phyloP scores from a whole-genome alignment of 2,329 filamentous ascomycete genomes.

The Shiraia sp. region DNA sequence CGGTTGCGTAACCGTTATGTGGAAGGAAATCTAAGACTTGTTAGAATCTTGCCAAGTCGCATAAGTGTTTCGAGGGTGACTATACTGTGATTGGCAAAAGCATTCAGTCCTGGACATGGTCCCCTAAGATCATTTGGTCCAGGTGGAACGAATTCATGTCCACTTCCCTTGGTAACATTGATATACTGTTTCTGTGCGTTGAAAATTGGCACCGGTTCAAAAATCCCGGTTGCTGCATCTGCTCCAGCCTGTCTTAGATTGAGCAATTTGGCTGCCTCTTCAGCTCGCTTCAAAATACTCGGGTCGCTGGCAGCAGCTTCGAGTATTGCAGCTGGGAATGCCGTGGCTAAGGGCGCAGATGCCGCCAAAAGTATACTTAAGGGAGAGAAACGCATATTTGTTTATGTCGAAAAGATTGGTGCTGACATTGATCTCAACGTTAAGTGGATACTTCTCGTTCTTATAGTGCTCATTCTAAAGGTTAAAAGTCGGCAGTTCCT shows the following conservation, averaged over 20 bases:
- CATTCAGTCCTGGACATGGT: constrained; percentile 29
- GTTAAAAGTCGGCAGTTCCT: too few species aligned
- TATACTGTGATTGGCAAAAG: constrained; percentile 29
- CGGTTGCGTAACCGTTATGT: constrained; percentile 23
- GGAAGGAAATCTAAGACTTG: constrained; percentile 19
- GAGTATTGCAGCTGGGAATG: constrained; percentile 25
- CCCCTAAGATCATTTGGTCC: constrained; percentile 26
- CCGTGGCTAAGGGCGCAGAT: constrained; percentile 15
- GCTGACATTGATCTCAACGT: too few species aligned
- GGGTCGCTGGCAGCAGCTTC: constrained; percentile 26
- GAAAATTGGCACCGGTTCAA: constrained; percentile 27
- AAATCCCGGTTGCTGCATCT: constrained; percentile 21
- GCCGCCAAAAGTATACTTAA: constrained; percentile 10
- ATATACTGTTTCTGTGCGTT: constrained; percentile 20
- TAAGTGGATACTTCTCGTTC: too few species aligned
- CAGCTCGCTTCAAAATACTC: constrained; percentile 17
- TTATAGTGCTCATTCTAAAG: too few species aligned
- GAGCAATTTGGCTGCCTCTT: constrained; percentile 15
- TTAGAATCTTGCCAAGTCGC: background rate
- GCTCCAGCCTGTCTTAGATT: constrained; percentile 20
- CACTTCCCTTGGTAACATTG: constrained; percentile 21
- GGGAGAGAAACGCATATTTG: constrained; percentile 20
- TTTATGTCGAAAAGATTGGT: background rate
- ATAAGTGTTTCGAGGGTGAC: background rate
- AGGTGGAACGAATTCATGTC: constrained; percentile 30